Percentiles rank a stretch among this genome's conserved stretches.
These are phyloP conservation scores for Phytophthora hibernalis DNA, from an alignment of 352 stramenopile genomes.

Conservation along the genomic window DNA sequence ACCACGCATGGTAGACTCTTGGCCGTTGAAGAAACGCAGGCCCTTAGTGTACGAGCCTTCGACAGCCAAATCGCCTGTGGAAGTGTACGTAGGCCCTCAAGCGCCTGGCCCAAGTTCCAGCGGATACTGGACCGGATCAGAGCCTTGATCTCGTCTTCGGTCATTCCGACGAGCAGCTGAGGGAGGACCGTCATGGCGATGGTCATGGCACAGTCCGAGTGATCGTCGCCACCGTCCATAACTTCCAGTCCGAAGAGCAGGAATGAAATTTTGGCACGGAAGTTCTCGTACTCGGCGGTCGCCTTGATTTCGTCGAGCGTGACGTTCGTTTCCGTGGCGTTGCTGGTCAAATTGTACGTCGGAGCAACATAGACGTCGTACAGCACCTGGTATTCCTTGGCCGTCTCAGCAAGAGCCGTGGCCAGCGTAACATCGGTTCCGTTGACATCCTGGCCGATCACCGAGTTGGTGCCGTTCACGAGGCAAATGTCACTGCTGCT, in stretches of 20 bases:
- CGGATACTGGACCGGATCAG: conserved; percentile 59
- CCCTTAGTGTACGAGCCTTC: conserved; percentile 58
- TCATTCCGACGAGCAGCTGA: conserved; percentile 65
- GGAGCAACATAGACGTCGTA: conserved; percentile 63
- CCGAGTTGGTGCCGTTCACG: conserved; percentile 47
- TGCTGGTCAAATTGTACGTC: conserved; percentile 49
- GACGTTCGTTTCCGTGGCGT: conserved; percentile 15
- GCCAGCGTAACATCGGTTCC: conserved; percentile 54
- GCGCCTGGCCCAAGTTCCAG: conserved; percentile 52
- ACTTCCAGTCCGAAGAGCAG: conserved; percentile 54
- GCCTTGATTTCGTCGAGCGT: conserved; percentile 48
- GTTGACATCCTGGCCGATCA: conserved; percentile 51
- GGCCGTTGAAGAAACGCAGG: conserved; percentile 65
- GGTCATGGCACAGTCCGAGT: conserved; percentile 42
- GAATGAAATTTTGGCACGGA: conserved; percentile 63
- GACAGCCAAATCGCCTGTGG: conserved; percentile 44
- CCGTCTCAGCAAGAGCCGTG: conserved; percentile 35
- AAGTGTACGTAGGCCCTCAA: conserved; percentile 53
- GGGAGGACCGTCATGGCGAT: conserved; percentile 70
- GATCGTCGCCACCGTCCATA: conserved; percentile 52
- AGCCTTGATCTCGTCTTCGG: conserved; percentile 50
- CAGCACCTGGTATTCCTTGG: conserved; percentile 58
- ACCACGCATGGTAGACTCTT: conserved; percentile 67
- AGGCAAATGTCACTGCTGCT: conserved; percentile 58
- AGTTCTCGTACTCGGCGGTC: conserved; percentile 59